A percentile compares a stretch with the other conserved stretches of the same genome.
Conservation (phyloP, 768 basidiomycete genomes). For the Boletus rubroflammeus region DNA sequence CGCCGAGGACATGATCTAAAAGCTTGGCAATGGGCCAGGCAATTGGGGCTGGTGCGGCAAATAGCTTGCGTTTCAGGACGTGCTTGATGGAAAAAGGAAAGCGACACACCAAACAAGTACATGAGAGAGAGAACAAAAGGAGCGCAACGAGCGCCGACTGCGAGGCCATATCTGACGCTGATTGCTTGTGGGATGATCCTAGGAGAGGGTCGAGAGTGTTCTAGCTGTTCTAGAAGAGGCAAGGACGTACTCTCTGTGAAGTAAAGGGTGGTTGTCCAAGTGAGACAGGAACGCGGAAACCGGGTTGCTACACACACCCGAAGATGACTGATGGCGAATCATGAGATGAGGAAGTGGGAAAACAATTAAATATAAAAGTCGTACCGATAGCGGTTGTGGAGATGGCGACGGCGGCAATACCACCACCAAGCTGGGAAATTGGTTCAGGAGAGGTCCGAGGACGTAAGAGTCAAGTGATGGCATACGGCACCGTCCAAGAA, state of each 20-base stretch:
- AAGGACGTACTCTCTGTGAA: constrained; percentile 36
- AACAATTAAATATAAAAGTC: constrained; percentile 15
- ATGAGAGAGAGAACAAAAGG: constrained; percentile 72
- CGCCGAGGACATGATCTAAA: constrained; percentile 78
- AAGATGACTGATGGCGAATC: constrained; percentile 59
- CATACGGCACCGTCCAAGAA: constrained; percentile 70
- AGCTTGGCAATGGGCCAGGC: constrained; percentile 70
- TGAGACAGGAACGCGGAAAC: neutral
- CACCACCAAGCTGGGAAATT: constrained; percentile 52
- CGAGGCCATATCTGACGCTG: constrained; percentile 72
- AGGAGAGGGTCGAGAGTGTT: neutral
- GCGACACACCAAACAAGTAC: constrained; percentile 48
- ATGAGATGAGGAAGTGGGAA: neutral
- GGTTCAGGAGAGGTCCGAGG: constrained; percentile 52
- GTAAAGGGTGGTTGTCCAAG: neutral
- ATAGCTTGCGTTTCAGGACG: no score
- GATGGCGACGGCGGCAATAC: constrained; percentile 72
- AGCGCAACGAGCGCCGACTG: constrained; percentile 74
- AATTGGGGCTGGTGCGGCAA: constrained; percentile 54
- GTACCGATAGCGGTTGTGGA: constrained; percentile 58
- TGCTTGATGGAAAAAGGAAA: neutral
- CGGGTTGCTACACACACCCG: constrained; percentile 47
- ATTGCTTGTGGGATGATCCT: constrained; percentile 74
- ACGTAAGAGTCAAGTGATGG: constrained; percentile 36
- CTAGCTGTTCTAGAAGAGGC: neutral